Evolutionary conservation across 495 filamentous ascomycete species (phyloP).

Genomic region (Podospora pseudopauciseta): DNA sequence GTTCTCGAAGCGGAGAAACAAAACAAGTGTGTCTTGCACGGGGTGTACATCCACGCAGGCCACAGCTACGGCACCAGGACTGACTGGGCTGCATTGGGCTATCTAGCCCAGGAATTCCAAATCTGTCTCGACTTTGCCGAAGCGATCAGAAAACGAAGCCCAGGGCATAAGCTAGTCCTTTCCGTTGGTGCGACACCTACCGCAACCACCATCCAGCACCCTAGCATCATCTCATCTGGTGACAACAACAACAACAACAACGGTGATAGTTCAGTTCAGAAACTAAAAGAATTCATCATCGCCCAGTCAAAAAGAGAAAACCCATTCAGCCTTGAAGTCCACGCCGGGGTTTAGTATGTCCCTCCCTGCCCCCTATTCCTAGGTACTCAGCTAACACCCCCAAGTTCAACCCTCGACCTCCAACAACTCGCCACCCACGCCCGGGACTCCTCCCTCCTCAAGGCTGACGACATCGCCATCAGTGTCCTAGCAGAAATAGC

Average conservation of each 20-base stretch:
- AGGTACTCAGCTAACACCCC: constrained; percentile 51
- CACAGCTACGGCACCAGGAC: constrained; percentile 61
- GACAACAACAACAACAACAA: constrained; percentile 5
- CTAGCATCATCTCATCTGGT: constrained; percentile 6
- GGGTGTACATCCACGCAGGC: constrained; percentile 77
- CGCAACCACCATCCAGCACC: constrained; percentile 53
- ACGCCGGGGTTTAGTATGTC: constrained; percentile 37
- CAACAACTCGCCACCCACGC: constrained; percentile 78
- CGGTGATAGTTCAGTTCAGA: constrained; percentile 2
- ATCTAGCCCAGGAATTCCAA: constrained; percentile 59
- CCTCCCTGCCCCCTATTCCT: neutral
- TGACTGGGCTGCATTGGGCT: constrained; percentile 51
- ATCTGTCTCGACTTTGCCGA: constrained; percentile 48
- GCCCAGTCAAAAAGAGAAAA: constrained; percentile 11
- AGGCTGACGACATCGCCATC: constrained; percentile 58
- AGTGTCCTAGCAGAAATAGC: constrained; percentile 67
- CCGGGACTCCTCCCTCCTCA: constrained; percentile 34
- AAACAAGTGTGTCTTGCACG: constrained; percentile 50
- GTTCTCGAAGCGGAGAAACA: constrained; percentile 40
- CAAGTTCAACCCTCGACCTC: constrained; percentile 64
- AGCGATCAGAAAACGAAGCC: constrained; percentile 22
- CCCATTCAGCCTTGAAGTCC: constrained; percentile 30
- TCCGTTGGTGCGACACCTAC: constrained; percentile 83
- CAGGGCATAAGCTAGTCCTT: constrained; percentile 48
- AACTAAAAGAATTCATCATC: constrained; percentile 15